Evolutionary conservation across 1,284 basidiomycete genomes (phyloP).

Genomic region (Puccinia hordei): DNA sequence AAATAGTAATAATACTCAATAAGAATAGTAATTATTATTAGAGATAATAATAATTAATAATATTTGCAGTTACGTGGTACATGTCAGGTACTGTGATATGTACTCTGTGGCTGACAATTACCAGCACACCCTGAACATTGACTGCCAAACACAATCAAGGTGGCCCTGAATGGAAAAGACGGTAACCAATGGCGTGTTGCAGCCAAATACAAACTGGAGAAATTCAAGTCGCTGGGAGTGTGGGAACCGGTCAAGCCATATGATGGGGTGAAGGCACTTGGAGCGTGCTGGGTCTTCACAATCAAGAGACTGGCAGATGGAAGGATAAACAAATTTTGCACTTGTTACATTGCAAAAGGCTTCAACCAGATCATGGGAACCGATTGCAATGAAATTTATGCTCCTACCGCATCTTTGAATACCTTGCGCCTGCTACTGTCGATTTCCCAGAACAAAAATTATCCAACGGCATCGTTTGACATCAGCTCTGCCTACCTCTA

Average conservation of each 20-base stretch:
- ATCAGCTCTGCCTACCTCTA: too few species aligned
- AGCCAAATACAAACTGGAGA: neutral
- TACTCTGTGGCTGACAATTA: too few species aligned
- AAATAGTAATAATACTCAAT: too few species aligned
- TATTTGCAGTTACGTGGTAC: too few species aligned
- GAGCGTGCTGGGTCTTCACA: neutral
- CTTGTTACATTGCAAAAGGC: constrained; percentile 12
- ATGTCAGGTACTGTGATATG: too few species aligned
- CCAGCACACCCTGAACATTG: too few species aligned
- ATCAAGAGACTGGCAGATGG: too few species aligned
- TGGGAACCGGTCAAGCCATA: neutral
- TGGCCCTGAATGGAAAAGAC: neutral
- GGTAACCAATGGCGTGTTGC: neutral
- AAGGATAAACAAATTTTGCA: too few species aligned
- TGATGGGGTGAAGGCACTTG: neutral
- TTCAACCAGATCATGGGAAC: constrained; percentile 10
- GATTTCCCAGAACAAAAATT: neutral
- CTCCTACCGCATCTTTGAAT: constrained; percentile 4
- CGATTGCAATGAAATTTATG: constrained; percentile 18
- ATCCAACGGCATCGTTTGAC: too few species aligned
- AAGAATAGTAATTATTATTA: too few species aligned
- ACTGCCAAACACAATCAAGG: neutral
- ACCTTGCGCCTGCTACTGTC: constrained; percentile 14
- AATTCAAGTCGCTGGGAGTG: neutral
- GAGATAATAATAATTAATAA: too few species aligned